A percentile compares a stretch with the other conserved stretches of the same genome.
Conservation (phyloP, 768 basidiomycete genomes). For the Asterophora parasitica region DNA sequence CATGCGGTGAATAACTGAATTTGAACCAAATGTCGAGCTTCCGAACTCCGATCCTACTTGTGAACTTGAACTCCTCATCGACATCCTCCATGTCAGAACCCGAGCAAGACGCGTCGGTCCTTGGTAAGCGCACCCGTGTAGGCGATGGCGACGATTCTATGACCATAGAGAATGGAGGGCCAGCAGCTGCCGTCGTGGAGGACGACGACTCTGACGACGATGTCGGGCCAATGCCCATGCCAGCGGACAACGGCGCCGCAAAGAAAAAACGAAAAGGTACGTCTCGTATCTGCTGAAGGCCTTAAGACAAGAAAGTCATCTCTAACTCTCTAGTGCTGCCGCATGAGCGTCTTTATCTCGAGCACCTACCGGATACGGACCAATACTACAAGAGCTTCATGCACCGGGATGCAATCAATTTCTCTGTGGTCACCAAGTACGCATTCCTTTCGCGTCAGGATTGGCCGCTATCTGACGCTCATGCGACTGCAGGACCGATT, state of each 20-base stretch:
- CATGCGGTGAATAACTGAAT: no score
- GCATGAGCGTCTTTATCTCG: constrained; percentile 89
- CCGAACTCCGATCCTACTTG: constrained; percentile 19
- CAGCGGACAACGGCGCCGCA: constrained; percentile 38
- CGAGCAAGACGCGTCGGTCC: constrained; percentile 47
- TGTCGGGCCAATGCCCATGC: constrained; percentile 86
- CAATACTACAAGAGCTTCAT: constrained; percentile 98
- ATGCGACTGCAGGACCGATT: constrained; percentile 66
- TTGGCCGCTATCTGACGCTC: neutral
- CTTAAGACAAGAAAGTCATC: constrained; percentile 31
- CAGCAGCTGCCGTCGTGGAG: constrained; percentile 23
- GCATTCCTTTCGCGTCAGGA: constrained; percentile 18
- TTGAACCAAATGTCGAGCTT: neutral
- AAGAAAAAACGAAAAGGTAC: constrained; percentile 87
- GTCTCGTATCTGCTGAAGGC: constrained; percentile 22
- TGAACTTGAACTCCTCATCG: neutral
- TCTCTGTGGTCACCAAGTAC: constrained; percentile 83
- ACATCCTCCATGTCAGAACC: constrained; percentile 34
- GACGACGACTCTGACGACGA: constrained; percentile 69
- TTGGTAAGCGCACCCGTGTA: constrained; percentile 61
- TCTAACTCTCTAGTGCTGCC: constrained; percentile 62
- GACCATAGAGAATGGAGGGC: neutral
- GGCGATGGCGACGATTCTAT: constrained; percentile 21
- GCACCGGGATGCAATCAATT: constrained; percentile 92
- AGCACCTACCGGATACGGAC: constrained; percentile 87